Conservation (phyloP, 768 basidiomycete species). For the Dentipellis fragilis region DNA sequence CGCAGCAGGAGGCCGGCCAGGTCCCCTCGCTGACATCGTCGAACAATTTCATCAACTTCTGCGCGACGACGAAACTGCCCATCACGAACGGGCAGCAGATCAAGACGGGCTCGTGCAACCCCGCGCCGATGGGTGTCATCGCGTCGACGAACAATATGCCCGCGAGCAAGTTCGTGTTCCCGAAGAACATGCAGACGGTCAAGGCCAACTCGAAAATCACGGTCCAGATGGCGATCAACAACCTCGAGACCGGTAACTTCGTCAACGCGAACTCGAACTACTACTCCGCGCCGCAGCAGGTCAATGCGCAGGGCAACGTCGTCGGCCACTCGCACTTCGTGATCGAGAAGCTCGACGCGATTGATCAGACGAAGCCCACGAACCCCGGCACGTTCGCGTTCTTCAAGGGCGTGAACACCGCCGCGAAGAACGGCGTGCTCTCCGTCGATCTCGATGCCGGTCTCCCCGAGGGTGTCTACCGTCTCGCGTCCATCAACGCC, state of each 20-base stretch:
- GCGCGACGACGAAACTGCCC: slow-evolving; percentile 23
- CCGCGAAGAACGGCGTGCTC: slow-evolving; percentile 33
- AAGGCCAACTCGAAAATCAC: slow-evolving; percentile 34
- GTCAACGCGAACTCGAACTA: slow-evolving; percentile 38
- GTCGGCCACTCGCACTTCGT: slow-evolving; percentile 51
- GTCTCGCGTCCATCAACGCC: slow-evolving; percentile 46
- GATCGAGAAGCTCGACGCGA: slow-evolving; percentile 33
- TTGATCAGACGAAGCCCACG: slow-evolving; percentile 32
- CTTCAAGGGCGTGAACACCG: slow-evolving; percentile 47
- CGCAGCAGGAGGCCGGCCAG: slow-evolving; percentile 27
- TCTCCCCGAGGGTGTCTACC: slow-evolving; percentile 49
- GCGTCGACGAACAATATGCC: slow-evolving; percentile 35
- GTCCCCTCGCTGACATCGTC: slow-evolving; percentile 39
- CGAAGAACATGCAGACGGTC: slow-evolving; percentile 29
- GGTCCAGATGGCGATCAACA: slow-evolving; percentile 26
- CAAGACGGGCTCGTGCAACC: slow-evolving; percentile 28
- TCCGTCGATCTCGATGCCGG: slow-evolving; percentile 46
- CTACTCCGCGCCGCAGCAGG: slow-evolving; percentile 39
- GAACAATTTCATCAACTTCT: slow-evolving; percentile 65
- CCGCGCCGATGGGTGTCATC: slow-evolving; percentile 32
- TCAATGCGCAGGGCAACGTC: slow-evolving; percentile 32
- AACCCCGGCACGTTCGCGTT: slow-evolving; percentile 48
- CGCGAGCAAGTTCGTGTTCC: slow-evolving; percentile 32
- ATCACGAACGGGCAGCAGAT: slow-evolving; percentile 37
- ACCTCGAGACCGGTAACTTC: slow-evolving; percentile 38